phyloP scores from a whole-genome alignment of 371 early-diverging fungal genomes.

The Mucor racemosus region DNA sequence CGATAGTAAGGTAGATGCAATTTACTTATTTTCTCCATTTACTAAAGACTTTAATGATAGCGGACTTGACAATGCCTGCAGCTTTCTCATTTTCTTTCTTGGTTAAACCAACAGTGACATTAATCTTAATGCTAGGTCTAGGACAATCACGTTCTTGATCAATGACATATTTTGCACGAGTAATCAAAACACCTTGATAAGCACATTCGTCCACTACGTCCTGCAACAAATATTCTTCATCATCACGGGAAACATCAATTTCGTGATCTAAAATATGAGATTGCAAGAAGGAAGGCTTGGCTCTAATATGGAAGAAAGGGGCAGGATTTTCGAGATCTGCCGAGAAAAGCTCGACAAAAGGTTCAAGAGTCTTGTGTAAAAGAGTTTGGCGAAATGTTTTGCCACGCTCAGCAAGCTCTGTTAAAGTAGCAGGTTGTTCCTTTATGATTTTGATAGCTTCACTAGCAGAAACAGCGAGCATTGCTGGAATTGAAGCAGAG shows the following conservation, averaged over 20 bases:
- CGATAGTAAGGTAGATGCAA: neutral
- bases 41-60: slow-evolving; percentile 57
- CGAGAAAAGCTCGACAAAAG: slow-evolving; percentile 55
- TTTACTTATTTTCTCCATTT: slow-evolving; percentile 49
- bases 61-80: slow-evolving; percentile 65
- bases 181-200: slow-evolving; percentile 78
- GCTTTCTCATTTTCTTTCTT: slow-evolving; percentile 87
- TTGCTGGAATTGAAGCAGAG: slow-evolving; percentile 98
- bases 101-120: slow-evolving; percentile 75
- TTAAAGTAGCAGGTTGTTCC: slow-evolving; percentile 40
- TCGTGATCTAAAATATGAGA: slow-evolving; percentile 29
- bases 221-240: slow-evolving; percentile 72
- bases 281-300: slow-evolving; percentile 53
- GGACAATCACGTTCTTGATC: slow-evolving; percentile 82
- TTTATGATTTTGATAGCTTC: slow-evolving; percentile 81
- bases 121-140: slow-evolving; percentile 83
- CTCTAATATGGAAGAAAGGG: slow-evolving; percentile 73
- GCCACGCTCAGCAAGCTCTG: slow-evolving; percentile 43
- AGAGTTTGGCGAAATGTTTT: slow-evolving; percentile 41
- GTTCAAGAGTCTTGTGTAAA: slow-evolving; percentile 43
- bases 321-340: slow-evolving; percentile 55
- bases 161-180: slow-evolving; percentile 85
- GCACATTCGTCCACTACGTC: slow-evolving; percentile 85
- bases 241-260: slow-evolving; percentile 51
- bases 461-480: slow-evolving; percentile 88